Percentiles rank a stretch among this genome's conserved stretches.
phyloP scores from a whole-genome alignment of 1,284 basidiomycete species.

The Heliocybe sulcata region DNA sequence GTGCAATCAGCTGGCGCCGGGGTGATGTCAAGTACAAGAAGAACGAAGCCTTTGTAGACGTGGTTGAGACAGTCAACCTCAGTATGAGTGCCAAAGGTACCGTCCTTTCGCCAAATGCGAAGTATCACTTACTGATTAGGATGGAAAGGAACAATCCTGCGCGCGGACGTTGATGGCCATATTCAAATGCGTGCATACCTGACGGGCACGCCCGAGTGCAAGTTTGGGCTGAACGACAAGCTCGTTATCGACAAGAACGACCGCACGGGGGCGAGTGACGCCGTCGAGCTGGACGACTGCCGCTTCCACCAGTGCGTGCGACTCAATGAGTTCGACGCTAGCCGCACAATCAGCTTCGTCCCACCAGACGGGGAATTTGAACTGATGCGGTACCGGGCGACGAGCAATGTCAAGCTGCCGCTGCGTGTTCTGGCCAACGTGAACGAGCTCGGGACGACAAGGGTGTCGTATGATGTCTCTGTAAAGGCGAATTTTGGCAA shows the following conservation, averaged over 20 bases:
- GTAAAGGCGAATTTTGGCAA: constrained; percentile 86
- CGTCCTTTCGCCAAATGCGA: not conserved
- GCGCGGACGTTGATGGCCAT: constrained; percentile 98
- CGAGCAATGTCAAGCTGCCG: constrained; percentile 92
- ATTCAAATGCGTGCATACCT: constrained; percentile 98
- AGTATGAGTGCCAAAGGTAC: constrained; percentile 94
- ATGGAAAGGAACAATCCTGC: constrained; percentile 70
- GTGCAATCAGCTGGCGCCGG: constrained; percentile 89
- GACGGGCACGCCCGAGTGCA: constrained; percentile 94
- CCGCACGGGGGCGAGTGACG: constrained; percentile 50
- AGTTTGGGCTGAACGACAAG: constrained; percentile 98
- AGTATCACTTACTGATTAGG: not conserved
- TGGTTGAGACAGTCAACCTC: constrained; percentile 94
- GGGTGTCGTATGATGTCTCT: constrained; percentile 88
- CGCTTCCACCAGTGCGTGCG: constrained; percentile 99
- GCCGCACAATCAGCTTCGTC: constrained; percentile 91
- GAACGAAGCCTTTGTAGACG: constrained; percentile 98
- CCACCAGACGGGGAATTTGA: constrained; percentile 99
- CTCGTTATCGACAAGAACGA: constrained; percentile 91
- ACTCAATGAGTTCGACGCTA: constrained; percentile 89
- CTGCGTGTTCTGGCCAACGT: constrained; percentile 88
- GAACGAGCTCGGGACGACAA: constrained; percentile 85
- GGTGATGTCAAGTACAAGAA: constrained; percentile 97
- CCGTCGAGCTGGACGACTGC: constrained; percentile 95
- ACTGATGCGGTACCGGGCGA: constrained; percentile 95